Evolutionary conservation across 257 asterid species (phyloP).

Genomic region (Nicotiana paniculata): DNA sequence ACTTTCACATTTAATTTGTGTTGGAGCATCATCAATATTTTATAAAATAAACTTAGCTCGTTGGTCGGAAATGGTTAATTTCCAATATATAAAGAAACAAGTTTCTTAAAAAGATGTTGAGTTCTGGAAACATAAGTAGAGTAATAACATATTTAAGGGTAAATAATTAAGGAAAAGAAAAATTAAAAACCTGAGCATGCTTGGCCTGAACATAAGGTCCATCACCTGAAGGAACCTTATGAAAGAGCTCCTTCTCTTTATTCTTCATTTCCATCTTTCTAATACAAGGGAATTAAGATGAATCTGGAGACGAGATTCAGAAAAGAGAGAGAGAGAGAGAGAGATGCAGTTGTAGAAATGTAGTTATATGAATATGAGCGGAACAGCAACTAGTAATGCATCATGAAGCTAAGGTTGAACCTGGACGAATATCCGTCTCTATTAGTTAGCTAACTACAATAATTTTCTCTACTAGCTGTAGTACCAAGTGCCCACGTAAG

Average conservation of each 20-base stretch:
- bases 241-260: slow-evolving; percentile 32
- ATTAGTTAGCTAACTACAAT: background rate
- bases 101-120: background rate
- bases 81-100: too few relatives aligned
- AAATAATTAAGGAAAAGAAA: background rate
- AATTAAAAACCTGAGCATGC: slow-evolving; percentile 57
- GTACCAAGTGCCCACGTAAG: too few relatives aligned
- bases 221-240: slow-evolving; percentile 87
- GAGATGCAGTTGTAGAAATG: background rate
- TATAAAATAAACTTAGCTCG: too few relatives aligned
- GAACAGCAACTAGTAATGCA: background rate
- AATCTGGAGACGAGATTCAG: background rate
- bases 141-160: background rate
- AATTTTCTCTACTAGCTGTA: background rate
- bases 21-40: too few relatives aligned
- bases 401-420: background rate
- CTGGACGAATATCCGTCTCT: background rate
- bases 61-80: too few relatives aligned
- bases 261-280: background rate
- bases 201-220: slow-evolving; percentile 92
- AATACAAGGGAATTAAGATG: background rate
- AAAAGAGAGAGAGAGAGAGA: background rate
- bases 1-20: too few relatives aligned
- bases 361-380: background rate
- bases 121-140: too few relatives aligned